Base-by-base conservation (phyloP, 2,329 filamentous ascomycete species). In the Helminthosporium solani region DNA sequence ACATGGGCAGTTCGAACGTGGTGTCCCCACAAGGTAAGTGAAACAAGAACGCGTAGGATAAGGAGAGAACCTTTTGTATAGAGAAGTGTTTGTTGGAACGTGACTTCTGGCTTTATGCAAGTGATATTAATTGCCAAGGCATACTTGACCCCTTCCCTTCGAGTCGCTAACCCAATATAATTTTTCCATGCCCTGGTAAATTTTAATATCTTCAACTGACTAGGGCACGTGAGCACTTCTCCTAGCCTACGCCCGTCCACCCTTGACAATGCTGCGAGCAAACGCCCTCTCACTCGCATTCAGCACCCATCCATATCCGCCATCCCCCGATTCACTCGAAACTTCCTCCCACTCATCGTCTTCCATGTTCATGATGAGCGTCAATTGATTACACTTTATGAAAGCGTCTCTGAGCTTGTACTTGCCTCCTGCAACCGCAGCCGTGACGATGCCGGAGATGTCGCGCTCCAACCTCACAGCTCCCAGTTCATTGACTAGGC, bases 321-420 rank as follows among this genome's bases (percentile, higher is more conserved):
- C 72, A 44, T 81, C 77, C 49, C 69, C 66, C 25, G 76, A 71
- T 33, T 78, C 72, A 6, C 70, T 63, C 31, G 72, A 67, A 31
- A 91, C 70, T 69, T 94, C 90, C 38, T 92, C 88, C 88, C 90
- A 96, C 71, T 96, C 92, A 47, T 96, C 91, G 27, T 94, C 88
- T 66, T 96, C 91, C 90, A 96, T 95, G 58, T 91, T 92, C 66
- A 92, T 84, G 14, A 96, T 83, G 76, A 95, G 83, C 46, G 87
- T 82, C 59, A 96, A 85, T 76, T 96, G 90, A 48, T 80, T 78
- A 47, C 87, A 88, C 61, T 85, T 82, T 21, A 80, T 78, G 73
- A 96, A 96, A 2, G 81, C 72, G 63, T 95, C 90, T 25, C 89
- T 78, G 28, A 94, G 80, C 1, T 81, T 81, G 65, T 95, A 96